Conservation (phyloP, 2,329 filamentous ascomycete genomes). For the Colletotrichum incanum region DNA sequence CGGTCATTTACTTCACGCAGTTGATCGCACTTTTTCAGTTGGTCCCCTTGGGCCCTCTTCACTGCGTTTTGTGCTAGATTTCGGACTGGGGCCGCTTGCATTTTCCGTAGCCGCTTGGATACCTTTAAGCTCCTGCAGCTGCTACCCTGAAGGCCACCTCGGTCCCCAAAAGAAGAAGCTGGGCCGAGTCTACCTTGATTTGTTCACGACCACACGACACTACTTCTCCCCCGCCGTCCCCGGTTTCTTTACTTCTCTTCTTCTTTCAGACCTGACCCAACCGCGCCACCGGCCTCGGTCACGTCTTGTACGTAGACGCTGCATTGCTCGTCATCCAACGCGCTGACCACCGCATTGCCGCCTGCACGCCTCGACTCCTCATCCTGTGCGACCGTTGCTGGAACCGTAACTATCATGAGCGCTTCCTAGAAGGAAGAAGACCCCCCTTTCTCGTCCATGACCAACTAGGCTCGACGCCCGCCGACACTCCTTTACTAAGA, state of each 20-base stretch:
- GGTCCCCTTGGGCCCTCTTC: constrained; percentile 21
- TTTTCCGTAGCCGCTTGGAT: constrained; percentile 25
- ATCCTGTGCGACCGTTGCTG: constrained; percentile 35
- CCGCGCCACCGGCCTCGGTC: constrained; percentile 40
- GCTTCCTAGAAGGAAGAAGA: constrained; percentile 41
- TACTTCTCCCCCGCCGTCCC: constrained; percentile 37
- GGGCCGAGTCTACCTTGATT: constrained; percentile 6
- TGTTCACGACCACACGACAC: constrained; percentile 5
- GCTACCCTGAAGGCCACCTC: constrained; percentile 29
- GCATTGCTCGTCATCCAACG: constrained; percentile 37
- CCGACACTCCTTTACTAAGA: constrained; percentile 39
- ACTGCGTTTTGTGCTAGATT: constrained; percentile 24
- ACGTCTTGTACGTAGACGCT: constrained; percentile 36
- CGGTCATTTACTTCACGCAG: constrained; percentile 44
- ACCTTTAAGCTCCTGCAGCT: constrained; percentile 39
- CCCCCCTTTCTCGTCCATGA: constrained; percentile 27
- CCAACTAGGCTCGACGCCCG: constrained; percentile 40
- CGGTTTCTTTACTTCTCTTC: constrained; percentile 25
- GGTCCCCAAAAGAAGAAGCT: constrained; percentile 18
- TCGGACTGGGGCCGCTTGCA: constrained; percentile 32
- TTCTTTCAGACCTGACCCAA: constrained; percentile 20
- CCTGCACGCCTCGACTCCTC: constrained; percentile 20
- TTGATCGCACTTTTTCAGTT: constrained; percentile 40
- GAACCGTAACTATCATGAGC: constrained; percentile 40
- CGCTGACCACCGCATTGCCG: constrained; percentile 40